phyloP scores from a whole-genome alignment of 2,329 filamentous ascomycete genomes.

The Botrytis cinerea region DNA sequence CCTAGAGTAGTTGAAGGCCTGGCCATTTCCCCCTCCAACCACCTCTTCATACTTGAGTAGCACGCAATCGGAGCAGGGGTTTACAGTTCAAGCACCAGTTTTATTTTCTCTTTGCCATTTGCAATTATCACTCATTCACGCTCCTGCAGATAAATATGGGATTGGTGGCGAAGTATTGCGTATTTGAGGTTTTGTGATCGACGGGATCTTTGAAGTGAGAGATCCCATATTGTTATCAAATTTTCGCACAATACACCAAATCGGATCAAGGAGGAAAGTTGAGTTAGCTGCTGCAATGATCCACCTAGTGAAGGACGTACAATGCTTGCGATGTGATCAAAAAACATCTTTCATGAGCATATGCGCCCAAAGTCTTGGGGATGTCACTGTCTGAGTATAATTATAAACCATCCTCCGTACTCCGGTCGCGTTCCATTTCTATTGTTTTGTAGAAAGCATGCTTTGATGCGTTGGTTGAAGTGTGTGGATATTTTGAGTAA shows the following conservation, averaged over 20 bases:
- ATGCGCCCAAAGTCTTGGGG: neutral
- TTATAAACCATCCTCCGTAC: neutral
- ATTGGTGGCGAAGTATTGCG: neutral
- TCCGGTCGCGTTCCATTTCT: neutral
- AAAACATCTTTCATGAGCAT: neutral
- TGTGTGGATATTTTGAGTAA: neutral
- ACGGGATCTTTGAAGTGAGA: neutral
- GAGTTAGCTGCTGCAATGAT: neutral
- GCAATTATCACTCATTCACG: neutral
- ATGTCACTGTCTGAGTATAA: neutral
- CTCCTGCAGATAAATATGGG: neutral
- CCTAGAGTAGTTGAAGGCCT: neutral
- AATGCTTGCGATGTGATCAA: conserved; percentile 15
- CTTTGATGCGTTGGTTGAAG: neutral
- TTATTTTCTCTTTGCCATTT: neutral
- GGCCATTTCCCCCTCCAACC: neutral
- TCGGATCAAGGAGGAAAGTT: neutral
- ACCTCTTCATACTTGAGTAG: neutral
- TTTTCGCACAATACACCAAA: neutral
- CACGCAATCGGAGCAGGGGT: neutral
- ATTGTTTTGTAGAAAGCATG: neutral
- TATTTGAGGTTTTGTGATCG: neutral
- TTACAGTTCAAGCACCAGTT: neutral
- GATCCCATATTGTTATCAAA: neutral
- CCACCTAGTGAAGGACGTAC: neutral